Evolutionary conservation across 2,329 filamentous ascomycete genomes (phyloP).

Genomic region (Diaporthe australafricana): DNA sequence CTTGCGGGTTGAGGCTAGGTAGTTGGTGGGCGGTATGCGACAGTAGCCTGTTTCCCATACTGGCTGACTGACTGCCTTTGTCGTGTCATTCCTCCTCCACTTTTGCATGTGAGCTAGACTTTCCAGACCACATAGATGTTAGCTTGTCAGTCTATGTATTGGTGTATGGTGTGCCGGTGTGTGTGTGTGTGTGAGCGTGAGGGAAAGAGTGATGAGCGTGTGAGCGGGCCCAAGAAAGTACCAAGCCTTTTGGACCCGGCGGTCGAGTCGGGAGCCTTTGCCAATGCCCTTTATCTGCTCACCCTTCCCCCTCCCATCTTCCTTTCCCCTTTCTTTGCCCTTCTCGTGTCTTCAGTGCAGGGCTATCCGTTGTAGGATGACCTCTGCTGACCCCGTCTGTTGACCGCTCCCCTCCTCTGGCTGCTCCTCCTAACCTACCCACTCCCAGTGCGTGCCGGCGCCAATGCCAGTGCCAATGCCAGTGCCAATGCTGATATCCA

Average conservation of each 20-base stretch:
- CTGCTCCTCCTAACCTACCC: neutral
- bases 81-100: neutral
- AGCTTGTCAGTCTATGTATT: too few species aligned
- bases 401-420: slow-evolving; percentile 4
- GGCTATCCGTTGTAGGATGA: neutral
- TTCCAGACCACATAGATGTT: too few species aligned
- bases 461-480: slow-evolving; percentile 1
- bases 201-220: too few species aligned
- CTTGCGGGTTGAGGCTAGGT: too few species aligned
- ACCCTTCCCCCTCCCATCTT: neutral
- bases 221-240: neutral
- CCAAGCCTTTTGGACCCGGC: slow-evolving; percentile 3
- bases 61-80: neutral
- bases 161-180: neutral
- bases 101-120: too few species aligned
- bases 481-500: neutral
- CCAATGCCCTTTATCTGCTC: neutral
- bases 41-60: neutral
- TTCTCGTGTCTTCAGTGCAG: neutral
- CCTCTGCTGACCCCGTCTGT: slow-evolving; percentile 19
- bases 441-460: neutral
- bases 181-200: too few species aligned
- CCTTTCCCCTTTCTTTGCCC: neutral
- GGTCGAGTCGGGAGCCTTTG: neutral
- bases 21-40: too few species aligned